phyloP scores from a whole-genome alignment of 345 rosid genomes.

The Linum tenue region DNA sequence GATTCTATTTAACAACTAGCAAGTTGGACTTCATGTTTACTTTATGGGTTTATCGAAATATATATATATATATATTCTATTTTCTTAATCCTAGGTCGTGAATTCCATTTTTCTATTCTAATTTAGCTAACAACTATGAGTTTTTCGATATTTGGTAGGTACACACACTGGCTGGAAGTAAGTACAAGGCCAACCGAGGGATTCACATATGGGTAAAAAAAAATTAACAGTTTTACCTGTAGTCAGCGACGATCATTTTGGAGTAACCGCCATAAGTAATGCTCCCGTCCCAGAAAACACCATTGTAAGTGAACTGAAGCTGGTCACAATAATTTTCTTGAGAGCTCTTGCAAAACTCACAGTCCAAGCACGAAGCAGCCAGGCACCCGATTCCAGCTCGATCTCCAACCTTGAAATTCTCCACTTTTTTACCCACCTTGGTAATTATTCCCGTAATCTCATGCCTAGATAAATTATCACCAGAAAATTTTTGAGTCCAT shows the following conservation, averaged over 20 bases:
- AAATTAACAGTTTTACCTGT: constrained; percentile 30
- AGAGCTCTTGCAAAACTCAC: constrained; percentile 38
- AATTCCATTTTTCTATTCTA: no score
- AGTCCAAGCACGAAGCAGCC: constrained; percentile 45
- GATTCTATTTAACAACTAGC: no score
- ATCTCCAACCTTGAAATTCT: constrained; percentile 39
- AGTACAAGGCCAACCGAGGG: no score
- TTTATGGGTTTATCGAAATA: no score
- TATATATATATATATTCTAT: no score
- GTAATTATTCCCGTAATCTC: constrained; percentile 46
- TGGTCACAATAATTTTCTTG: constrained; percentile 54
- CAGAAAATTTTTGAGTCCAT: not conserved
- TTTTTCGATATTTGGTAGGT: no score
- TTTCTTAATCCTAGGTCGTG: no score
- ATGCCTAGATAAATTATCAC: constrained; percentile 26
- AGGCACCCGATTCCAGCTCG: constrained; percentile 56
- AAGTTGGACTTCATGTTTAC: no score
- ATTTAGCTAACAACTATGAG: no score
- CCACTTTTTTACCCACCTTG: constrained; percentile 34
- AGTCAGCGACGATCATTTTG: constrained; percentile 43
- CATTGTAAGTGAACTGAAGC: constrained; percentile 41
- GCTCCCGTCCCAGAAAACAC: constrained; percentile 55
- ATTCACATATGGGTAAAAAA: no score
- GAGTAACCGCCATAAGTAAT: constrained; percentile 59
- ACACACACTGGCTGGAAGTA: no score